Evolutionary conservation across 305 asterid genomes (phyloP), one percentile per base, ranked within the genome.

Genomic region (Fraxinus xanthoxyloides): DNA sequence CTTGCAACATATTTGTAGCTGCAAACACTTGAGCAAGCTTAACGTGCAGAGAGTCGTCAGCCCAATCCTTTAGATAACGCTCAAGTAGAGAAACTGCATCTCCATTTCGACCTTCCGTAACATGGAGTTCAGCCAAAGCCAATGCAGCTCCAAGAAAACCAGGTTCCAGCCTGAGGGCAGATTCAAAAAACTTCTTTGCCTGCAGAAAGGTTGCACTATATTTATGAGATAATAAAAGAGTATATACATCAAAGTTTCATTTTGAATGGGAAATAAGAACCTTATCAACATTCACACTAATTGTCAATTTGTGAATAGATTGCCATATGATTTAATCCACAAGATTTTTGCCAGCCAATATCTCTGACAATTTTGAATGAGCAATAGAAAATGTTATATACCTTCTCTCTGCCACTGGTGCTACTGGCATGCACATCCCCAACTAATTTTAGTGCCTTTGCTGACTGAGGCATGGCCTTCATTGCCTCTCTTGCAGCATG

Each of bases 381-480:
- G 69, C 76, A 82, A 72, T 19, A 30, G 35, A 72, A 8, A 75
- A 35, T 21, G 28, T 8, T 69, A 40, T 78, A 7, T 79, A 88
- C 97, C 93, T 93, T 96, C 84, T 93, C 99, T 86, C 97, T 90
- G 82, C 99, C 98, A 78, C 89, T 90, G 84, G 92, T 87, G 90
- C 89, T 94, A 85, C 95, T 90, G 82, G 99, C 99, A 86, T 96
- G 98, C 78, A 93, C 99, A 82, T 96, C 99, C 76, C 99, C 99
- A 54, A 96, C 99, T 84, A 96, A 87, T 90, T 96, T 96, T 80
- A 96, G 86, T 82, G 94, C 98, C 92, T 96, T 96, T 30, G 98
- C 97, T 0, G 99, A 96, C 85, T 96, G 99, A 65, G 99, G 99
- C 97, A 96, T 93, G 46, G 98, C 95, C 88, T 92, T 96, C 99